Base-by-base conservation (phyloP, 192 early-diverging fungal genomes). In the Coemansia sp. region DNA sequence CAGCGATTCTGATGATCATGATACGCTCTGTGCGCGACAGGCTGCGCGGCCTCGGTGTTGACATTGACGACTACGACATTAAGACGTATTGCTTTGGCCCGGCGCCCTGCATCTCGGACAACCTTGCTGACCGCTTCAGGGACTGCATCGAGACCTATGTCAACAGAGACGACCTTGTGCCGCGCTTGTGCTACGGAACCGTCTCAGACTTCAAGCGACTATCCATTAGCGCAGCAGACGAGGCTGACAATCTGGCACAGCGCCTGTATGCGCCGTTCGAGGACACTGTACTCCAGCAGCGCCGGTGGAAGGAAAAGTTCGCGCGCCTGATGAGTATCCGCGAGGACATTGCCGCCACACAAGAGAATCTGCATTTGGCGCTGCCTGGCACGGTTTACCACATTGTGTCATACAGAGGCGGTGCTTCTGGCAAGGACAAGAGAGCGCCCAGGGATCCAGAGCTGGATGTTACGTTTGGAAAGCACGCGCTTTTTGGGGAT, bases 1-100 rank as follows among this genome's bases (percentile, higher is more conserved):
- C 92, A 0, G 86, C 90, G 2, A 81, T 91, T 12, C 63, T 93
- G 59, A 89, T 88, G 10, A 93, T 92, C 48, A 89, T 92, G 87
- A 36, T 93, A 14, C 71, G 80, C 26, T 87, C 89, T 62, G 84
- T 86, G 57, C 74, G 85, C n/a, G 43, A 60, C 38, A 53, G 51
- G 33, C 60, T 76, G 44, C 62, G 73, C 9, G 77, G 75, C 2
- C 68, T 75, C 36, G 75, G 72, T 15, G 66, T 76, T 0, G 69
- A 72, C 38, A 60, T 63, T 18, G 46, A 21, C 15, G 55, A 53
- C 20, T 77, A 66, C 53, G 69, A 82, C 34, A 78, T 78, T 48
- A 61, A 62, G 67, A 67, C 66, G 9, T 76, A 70, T 20, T 81
- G 85, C 77, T 87, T 78, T 72, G 89, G 86, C 1, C 87, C 89